A percentile compares a stretch with the other conserved stretches of the same genome.
phyloP scores from a whole-genome alignment of 2,329 filamentous ascomycete species.

The Aaosphaeria arxii region DNA sequence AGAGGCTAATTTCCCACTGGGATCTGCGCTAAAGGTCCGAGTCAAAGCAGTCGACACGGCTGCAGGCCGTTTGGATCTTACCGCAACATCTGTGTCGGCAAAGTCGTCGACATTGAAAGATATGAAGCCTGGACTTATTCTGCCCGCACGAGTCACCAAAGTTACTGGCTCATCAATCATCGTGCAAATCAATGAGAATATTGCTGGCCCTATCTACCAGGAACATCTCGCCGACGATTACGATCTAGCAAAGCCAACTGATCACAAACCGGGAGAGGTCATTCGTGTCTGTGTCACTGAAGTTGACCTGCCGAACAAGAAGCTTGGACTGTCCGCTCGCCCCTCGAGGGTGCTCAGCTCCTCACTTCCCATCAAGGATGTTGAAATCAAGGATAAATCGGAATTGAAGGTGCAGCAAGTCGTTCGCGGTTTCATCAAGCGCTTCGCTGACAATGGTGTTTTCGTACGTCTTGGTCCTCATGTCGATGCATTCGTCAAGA shows the following conservation, averaged over 20 bases:
- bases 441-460: slow-evolving; percentile 82
- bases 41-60: slow-evolving; percentile 71
- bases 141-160: slow-evolving; percentile 82
- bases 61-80: slow-evolving; percentile 77
- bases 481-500: slow-evolving; percentile 77
- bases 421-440: slow-evolving; percentile 87
- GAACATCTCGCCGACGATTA: slow-evolving; percentile 87
- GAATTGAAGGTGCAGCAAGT: slow-evolving; percentile 75
- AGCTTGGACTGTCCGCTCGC: slow-evolving; percentile 73
- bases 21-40: slow-evolving; percentile 79
- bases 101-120: slow-evolving; percentile 66
- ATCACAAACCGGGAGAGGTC: slow-evolving; percentile 79
- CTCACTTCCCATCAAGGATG: slow-evolving; percentile 74
- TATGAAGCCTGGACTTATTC: slow-evolving; percentile 73
- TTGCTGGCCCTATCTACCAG: slow-evolving; percentile 78
- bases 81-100: slow-evolving; percentile 62
- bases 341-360: slow-evolving; percentile 90
- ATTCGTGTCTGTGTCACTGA: slow-evolving; percentile 82
- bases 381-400: slow-evolving; percentile 68
- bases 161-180: slow-evolving; percentile 78
- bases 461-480: slow-evolving; percentile 82
- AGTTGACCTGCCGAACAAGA: slow-evolving; percentile 81
- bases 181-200: slow-evolving; percentile 76
- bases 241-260: slow-evolving; percentile 70
- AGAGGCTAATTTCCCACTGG: slow-evolving; percentile 77